Conservation (phyloP, 495 filamentous ascomycete species). For the Penicillium desertorum region DNA sequence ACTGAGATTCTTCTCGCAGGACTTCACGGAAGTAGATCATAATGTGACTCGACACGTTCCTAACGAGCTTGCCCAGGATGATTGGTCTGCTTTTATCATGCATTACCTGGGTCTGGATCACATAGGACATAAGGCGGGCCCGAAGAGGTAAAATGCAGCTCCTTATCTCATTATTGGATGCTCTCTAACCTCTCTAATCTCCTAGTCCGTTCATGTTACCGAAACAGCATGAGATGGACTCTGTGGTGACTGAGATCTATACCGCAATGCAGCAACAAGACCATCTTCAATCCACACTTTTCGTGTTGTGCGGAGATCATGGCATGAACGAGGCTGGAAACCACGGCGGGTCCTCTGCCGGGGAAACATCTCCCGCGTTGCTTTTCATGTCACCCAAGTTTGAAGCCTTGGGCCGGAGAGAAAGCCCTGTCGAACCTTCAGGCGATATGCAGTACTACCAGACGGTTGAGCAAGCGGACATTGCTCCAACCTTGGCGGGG, state of each 20-base stretch:
- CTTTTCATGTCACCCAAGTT: slow-evolving; percentile 91
- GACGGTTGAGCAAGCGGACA: slow-evolving; percentile 86
- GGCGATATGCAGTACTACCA: slow-evolving; percentile 75
- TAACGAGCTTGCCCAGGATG: slow-evolving; percentile 66
- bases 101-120: slow-evolving; percentile 97
- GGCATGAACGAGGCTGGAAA: slow-evolving; percentile 99
- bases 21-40: slow-evolving; percentile 95
- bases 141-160: slow-evolving; percentile 59
- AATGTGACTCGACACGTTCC: slow-evolving; percentile 93
- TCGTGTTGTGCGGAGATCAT: slow-evolving; percentile 90
- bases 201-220: slow-evolving; percentile 80
- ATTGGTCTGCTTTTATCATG: slow-evolving; percentile 92
- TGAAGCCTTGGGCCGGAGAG: slow-evolving; percentile 46
- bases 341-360: slow-evolving; percentile 87
- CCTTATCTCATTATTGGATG: not conserved
- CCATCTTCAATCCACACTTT: slow-evolving; percentile 73
- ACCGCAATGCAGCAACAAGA: slow-evolving; percentile 64
- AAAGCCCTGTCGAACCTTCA: slow-evolving; percentile 42
- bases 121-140: slow-evolving; percentile 94
- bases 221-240: slow-evolving; percentile 95
- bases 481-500: slow-evolving; percentile 85
- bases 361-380: slow-evolving; percentile 90
- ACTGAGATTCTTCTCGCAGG: slow-evolving; percentile 54
- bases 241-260: slow-evolving; percentile 72
- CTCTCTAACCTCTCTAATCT: slow-evolving; percentile 25